Evolutionary conservation across 148 eudicot genomes (phyloP).

Genomic region (Cornus kousa): DNA sequence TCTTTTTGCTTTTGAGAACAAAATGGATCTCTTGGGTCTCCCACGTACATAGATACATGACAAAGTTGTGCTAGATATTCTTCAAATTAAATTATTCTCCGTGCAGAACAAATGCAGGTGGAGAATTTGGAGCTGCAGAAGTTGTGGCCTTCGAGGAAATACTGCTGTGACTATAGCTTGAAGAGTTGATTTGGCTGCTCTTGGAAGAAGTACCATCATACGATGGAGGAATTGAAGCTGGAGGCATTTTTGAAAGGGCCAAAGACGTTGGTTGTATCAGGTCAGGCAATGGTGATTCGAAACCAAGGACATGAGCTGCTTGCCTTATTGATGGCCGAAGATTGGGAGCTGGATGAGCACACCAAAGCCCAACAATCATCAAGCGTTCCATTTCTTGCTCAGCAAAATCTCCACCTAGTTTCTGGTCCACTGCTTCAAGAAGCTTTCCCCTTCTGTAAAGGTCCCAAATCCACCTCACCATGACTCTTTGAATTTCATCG

Average conservation of each 20-base stretch:
- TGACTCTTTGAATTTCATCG: not conserved
- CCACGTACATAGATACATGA: no score
- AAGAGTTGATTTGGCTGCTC: no score
- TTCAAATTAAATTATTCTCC: no score
- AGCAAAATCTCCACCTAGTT: slow-evolving; percentile 7
- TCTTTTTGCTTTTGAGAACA: no score
- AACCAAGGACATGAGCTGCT: slow-evolving; percentile 9
- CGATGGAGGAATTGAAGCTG: not conserved
- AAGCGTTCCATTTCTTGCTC: slow-evolving; percentile 7
- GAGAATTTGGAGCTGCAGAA: no score
- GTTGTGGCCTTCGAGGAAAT: no score
- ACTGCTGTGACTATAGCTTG: no score
- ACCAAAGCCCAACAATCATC: slow-evolving; percentile 13
- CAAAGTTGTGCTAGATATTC: no score
- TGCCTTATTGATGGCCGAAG: slow-evolving; percentile 13
- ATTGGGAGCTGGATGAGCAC: slow-evolving; percentile 14
- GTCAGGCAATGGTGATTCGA: slow-evolving; percentile 7
- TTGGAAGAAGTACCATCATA: not conserved
- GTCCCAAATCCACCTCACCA: slow-evolving; percentile 12
- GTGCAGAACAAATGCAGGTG: no score
- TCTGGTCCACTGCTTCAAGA: slow-evolving; percentile 2
- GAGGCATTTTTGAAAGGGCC: not conserved
- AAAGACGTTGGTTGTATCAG: not conserved
- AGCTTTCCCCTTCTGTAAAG: slow-evolving; percentile 4
- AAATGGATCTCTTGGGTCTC: no score